These are phyloP conservation scores for Phytophthora citricola DNA, from an alignment of 352 stramenopile genomes.

Conservation along the genomic window DNA sequence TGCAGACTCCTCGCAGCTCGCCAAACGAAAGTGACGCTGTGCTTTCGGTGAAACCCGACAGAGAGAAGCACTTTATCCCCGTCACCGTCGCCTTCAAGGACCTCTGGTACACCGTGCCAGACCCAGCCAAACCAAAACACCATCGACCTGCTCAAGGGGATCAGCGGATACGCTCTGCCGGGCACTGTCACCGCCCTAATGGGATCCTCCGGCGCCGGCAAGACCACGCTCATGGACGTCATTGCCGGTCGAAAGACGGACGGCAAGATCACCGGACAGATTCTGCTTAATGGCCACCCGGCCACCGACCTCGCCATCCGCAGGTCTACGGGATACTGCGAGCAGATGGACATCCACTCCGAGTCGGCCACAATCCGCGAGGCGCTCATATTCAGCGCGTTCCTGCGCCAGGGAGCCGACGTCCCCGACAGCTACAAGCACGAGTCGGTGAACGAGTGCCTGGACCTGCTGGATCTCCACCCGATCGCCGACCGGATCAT, in stretches of 20 bases:
- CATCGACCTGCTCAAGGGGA: slow-evolving; percentile 27
- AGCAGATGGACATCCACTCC: slow-evolving; percentile 89
- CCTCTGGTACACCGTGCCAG: slow-evolving; percentile 21
- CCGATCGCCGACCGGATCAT: slow-evolving; percentile 46
- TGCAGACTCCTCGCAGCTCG: slow-evolving; percentile 15
- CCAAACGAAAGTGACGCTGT: neutral
- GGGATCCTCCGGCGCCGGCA: slow-evolving; percentile 24
- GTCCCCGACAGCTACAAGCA: slow-evolving; percentile 43
- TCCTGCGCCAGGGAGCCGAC: slow-evolving; percentile 35
- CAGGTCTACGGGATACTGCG: slow-evolving; percentile 60
- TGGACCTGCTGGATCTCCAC: slow-evolving; percentile 27
- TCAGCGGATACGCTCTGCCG: slow-evolving; percentile 25
- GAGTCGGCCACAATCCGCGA: slow-evolving; percentile 89
- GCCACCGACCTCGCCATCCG: slow-evolving; percentile 57
- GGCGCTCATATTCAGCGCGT: slow-evolving; percentile 35
- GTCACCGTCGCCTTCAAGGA: slow-evolving; percentile 29
- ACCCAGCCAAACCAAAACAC: slow-evolving; percentile 25
- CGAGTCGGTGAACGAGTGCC: slow-evolving; percentile 30
- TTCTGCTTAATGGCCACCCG: slow-evolving; percentile 40
- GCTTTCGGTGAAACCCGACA: slow-evolving; percentile 9
- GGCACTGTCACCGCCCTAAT: slow-evolving; percentile 27
- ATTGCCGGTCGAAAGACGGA: slow-evolving; percentile 27
- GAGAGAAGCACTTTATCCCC: slow-evolving; percentile 16
- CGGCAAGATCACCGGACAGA: slow-evolving; percentile 16
- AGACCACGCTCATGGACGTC: slow-evolving; percentile 32